Conservation (phyloP, 2,329 filamentous ascomycete genomes). For the Aureobasidium zeae region DNA sequence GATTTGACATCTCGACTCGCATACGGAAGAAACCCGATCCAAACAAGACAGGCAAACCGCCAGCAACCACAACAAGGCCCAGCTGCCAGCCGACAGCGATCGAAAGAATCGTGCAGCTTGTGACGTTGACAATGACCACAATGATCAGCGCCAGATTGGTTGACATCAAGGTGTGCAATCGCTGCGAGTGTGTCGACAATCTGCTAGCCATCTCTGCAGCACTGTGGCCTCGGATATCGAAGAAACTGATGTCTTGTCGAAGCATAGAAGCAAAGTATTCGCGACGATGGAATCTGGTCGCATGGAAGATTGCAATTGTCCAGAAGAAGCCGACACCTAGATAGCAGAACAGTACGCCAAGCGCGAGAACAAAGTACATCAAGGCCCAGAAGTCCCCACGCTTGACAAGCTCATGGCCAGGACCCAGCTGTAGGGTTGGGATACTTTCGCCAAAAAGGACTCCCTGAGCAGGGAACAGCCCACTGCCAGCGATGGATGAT, state of each 20-base stretch:
- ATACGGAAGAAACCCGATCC: conserved; percentile 29
- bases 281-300: conserved; percentile 26
- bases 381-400: conserved; percentile 75
- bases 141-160: conserved; percentile 38
- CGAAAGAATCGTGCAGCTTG: conserved; percentile 39
- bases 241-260: conserved; percentile 34
- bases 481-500: conserved; percentile 71
- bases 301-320: neutral
- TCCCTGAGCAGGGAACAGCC: conserved; percentile 62
- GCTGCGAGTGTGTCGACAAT: conserved; percentile 38
- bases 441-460: conserved; percentile 88
- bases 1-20: conserved; percentile 44
- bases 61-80: conserved; percentile 28
- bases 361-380: conserved; percentile 56
- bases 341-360: neutral
- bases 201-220: conserved; percentile 35
- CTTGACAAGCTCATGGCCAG: conserved; percentile 48
- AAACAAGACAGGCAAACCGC: conserved; percentile 47
- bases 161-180: conserved; percentile 39
- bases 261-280: conserved; percentile 37
- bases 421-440: conserved; percentile 57
- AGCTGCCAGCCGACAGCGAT: conserved; percentile 32
- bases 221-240: conserved; percentile 37
- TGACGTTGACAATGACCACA: conserved; percentile 40
- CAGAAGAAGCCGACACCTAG: neutral